Percentiles rank a stretch among this genome's conserved stretches.
phyloP scores from a whole-genome alignment of 495 filamentous ascomycete species.

The Barbatosphaeria neglecta region DNA sequence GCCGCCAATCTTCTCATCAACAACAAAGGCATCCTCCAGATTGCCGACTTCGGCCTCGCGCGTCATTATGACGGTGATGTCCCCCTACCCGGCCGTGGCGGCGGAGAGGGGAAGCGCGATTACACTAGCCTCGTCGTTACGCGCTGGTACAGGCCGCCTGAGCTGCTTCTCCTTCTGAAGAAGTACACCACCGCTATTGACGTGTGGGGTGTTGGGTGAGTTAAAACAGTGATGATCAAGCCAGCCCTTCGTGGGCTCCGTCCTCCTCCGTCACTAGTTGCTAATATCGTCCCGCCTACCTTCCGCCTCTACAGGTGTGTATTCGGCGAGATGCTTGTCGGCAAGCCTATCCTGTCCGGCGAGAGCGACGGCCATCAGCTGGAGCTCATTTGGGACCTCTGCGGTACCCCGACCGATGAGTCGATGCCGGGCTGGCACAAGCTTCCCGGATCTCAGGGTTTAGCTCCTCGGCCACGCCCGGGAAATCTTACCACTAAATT shows the following conservation, averaged over 20 bases:
- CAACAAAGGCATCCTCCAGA: slow-evolving; percentile 86
- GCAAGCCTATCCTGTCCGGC: slow-evolving; percentile 85
- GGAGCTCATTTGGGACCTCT: slow-evolving; percentile 84
- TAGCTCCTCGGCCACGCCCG: slow-evolving; percentile 50
- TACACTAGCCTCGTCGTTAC: slow-evolving; percentile 95
- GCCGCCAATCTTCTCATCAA: slow-evolving; percentile 95
- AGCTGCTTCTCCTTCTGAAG: slow-evolving; percentile 76
- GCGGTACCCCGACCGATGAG: slow-evolving; percentile 79
- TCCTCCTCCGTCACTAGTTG: neutral
- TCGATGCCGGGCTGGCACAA: slow-evolving; percentile 86
- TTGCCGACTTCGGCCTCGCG: slow-evolving; percentile 94
- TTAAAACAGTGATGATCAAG: too few species aligned
- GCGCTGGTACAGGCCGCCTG: slow-evolving; percentile 91
- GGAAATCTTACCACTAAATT: slow-evolving; percentile 63
- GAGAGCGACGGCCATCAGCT: slow-evolving; percentile 83
- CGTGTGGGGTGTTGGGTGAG: slow-evolving; percentile 93
- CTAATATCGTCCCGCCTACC: neutral
- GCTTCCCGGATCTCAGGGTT: slow-evolving; percentile 68
- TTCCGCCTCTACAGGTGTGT: slow-evolving; percentile 54
- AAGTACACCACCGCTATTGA: slow-evolving; percentile 94
- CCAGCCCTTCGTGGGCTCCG: too few species aligned
- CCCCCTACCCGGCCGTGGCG: slow-evolving; percentile 67
- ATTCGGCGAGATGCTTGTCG: slow-evolving; percentile 95
- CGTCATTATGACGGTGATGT: slow-evolving; percentile 82
- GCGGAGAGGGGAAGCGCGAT: slow-evolving; percentile 74